phyloP scores from a whole-genome alignment of 768 basidiomycete genomes.

The Tephrocybe sp. region DNA sequence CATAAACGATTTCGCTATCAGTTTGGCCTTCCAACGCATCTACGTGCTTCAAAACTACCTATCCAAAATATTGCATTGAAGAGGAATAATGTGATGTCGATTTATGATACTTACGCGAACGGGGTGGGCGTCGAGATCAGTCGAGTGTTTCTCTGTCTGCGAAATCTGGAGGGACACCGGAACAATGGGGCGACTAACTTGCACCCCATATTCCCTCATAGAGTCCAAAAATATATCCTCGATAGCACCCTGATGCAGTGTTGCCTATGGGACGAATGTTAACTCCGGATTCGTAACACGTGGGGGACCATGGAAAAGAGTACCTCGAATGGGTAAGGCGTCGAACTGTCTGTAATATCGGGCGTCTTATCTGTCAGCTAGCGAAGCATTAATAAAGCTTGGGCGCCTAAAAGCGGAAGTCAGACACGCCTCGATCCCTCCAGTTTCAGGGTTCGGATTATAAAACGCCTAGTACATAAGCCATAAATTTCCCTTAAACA shows the following conservation, averaged over 20 bases:
- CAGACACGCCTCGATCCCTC: constrained; percentile 58
- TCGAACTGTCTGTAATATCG: constrained; percentile 60
- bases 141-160: constrained; percentile 38
- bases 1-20: constrained; percentile 56
- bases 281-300: not conserved
- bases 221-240: constrained; percentile 60
- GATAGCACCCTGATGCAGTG: constrained; percentile 65
- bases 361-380: constrained; percentile 65
- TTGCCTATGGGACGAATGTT: constrained; percentile 35
- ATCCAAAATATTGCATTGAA: not conserved
- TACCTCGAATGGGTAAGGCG: constrained; percentile 75
- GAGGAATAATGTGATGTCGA: not conserved
- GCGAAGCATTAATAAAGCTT: not conserved
- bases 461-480: constrained; percentile 63
- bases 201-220: constrained; percentile 44
- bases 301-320: not conserved
- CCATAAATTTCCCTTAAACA: not conserved
- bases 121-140: constrained; percentile 38
- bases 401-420: not conserved
- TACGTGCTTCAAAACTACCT: constrained; percentile 49
- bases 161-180: constrained; percentile 51
- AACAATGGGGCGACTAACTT: constrained; percentile 50
- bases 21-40: constrained; percentile 31
- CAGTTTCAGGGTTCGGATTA: constrained; percentile 53
- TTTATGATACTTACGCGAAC: constrained; percentile 30